Evolutionary conservation across 2,329 filamentous ascomycete species (phyloP).

Genomic region (Clonostachys rhizophaga): DNA sequence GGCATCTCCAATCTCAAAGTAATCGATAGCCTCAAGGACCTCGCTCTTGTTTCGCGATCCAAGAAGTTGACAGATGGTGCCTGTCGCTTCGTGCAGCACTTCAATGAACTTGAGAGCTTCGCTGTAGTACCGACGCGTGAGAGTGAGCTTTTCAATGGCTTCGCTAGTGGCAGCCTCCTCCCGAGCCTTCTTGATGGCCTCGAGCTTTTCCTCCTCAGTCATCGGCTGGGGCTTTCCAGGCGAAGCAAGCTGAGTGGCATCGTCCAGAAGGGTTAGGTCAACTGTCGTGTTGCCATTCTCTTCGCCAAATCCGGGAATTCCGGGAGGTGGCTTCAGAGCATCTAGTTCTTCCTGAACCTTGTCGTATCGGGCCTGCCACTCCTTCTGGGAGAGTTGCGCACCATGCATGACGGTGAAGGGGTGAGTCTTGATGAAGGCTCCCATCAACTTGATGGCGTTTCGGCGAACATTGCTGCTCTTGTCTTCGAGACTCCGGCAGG

Average conservation of each 20-base stretch:
- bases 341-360: constrained; percentile 79
- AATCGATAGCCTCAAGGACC: constrained; percentile 98
- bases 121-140: constrained; percentile 87
- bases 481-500: constrained; percentile 86
- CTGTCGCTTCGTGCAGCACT: constrained; percentile 78
- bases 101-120: constrained; percentile 94
- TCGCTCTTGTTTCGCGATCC: constrained; percentile 97
- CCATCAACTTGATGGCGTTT: constrained; percentile 91
- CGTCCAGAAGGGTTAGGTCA: constrained; percentile 76
- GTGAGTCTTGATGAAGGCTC: constrained; percentile 85
- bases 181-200: constrained; percentile 71
- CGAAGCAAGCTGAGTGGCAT: constrained; percentile 77
- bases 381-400: constrained; percentile 75
- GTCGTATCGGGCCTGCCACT: constrained; percentile 80
- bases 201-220: constrained; percentile 74
- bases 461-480: constrained; percentile 96
- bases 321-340: constrained; percentile 75
- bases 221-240: constrained; percentile 61
- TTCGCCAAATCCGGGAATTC: constrained; percentile 51
- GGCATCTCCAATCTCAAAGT: constrained; percentile 90
- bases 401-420: constrained; percentile 92
- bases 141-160: constrained; percentile 78
- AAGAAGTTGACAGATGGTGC: constrained; percentile 78
- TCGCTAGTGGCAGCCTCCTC: constrained; percentile 88
- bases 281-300: constrained; percentile 57